Evolutionary conservation across 495 filamentous ascomycete species (phyloP).

Genomic region (Jackrogersella minutella): DNA sequence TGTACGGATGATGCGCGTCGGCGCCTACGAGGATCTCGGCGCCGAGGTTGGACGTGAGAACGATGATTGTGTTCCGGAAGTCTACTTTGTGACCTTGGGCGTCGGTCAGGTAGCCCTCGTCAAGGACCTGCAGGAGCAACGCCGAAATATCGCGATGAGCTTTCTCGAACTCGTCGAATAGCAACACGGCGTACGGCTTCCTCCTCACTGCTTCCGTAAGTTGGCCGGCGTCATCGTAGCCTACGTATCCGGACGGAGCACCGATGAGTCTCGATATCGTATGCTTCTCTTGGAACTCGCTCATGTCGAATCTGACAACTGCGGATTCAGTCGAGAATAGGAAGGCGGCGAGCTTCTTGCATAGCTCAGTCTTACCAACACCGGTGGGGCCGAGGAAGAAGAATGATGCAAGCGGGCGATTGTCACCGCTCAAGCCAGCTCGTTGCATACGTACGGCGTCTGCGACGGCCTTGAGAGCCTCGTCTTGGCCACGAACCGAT

Average conservation of each 20-base stretch:
- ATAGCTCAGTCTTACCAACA: constrained; percentile 96
- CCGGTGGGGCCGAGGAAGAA: constrained; percentile 98
- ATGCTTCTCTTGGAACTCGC: constrained; percentile 97
- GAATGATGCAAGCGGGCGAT: constrained; percentile 90
- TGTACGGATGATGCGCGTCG: constrained; percentile 63
- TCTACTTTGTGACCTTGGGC: constrained; percentile 95
- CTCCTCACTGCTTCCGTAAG: constrained; percentile 93
- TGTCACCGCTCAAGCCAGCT: constrained; percentile 89
- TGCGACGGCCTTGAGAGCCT: constrained; percentile 87
- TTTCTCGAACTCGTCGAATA: constrained; percentile 98
- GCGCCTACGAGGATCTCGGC: constrained; percentile 73
- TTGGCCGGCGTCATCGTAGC: constrained; percentile 97
- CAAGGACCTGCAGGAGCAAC: constrained; percentile 91
- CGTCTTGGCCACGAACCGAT: constrained; percentile 90
- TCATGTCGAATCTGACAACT: constrained; percentile 96
- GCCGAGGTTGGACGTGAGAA: constrained; percentile 93
- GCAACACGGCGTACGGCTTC: constrained; percentile 92
- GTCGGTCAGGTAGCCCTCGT: constrained; percentile 96
- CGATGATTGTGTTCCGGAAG: constrained; percentile 95
- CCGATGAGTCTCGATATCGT: constrained; percentile 94
- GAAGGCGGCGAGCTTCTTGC: constrained; percentile 94
- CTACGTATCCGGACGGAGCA: constrained; percentile 90
- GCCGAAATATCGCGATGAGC: constrained; percentile 95
- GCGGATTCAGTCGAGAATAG: constrained; percentile 91
- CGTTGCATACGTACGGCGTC: constrained; percentile 95